Evolutionary conservation across 1,284 basidiomycete species (phyloP).

Genomic region (Polyporus tsugae): DNA sequence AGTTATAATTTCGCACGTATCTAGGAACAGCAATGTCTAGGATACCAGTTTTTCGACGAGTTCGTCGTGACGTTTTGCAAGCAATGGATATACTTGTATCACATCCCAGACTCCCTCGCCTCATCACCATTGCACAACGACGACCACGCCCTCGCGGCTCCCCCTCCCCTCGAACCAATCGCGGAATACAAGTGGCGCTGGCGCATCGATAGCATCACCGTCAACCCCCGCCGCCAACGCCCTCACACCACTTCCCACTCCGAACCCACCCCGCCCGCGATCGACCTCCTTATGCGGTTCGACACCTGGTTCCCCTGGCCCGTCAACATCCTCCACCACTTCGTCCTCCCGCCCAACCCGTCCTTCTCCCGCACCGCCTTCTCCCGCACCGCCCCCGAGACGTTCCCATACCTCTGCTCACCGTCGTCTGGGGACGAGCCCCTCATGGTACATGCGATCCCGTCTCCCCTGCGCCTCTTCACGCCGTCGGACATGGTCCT

Average conservation of each 20-base stretch:
- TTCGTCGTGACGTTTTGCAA: constrained; percentile 41
- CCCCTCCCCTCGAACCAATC: constrained; percentile 48
- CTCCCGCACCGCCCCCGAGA: constrained; percentile 33
- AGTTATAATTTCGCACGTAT: too few relatives aligned
- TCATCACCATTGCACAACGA: neutral
- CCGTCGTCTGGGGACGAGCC: neutral
- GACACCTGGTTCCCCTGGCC: constrained; percentile 71
- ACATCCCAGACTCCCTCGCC: constrained; percentile 20
- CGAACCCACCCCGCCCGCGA: constrained; percentile 41
- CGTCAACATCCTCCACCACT: constrained; percentile 71
- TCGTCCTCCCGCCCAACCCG: constrained; percentile 55
- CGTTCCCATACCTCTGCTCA: constrained; percentile 23
- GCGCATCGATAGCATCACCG: constrained; percentile 58
- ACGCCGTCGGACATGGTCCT: constrained; percentile 60
- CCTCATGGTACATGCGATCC: constrained; percentile 50
- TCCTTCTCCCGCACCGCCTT: constrained; percentile 41
- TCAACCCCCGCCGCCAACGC: constrained; percentile 41
- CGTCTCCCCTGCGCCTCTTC: constrained; percentile 67
- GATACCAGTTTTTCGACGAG: constrained; percentile 48
- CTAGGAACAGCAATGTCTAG: constrained; percentile 38
- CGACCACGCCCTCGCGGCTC: neutral
- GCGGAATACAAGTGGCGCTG: constrained; percentile 59
- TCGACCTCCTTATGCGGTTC: constrained; percentile 66
- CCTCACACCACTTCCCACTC: constrained; percentile 29
- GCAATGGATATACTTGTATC: constrained; percentile 41